Base-by-base conservation (phyloP, 805 yeast species). In the Isabelozyma pseudorhagii region DNA sequence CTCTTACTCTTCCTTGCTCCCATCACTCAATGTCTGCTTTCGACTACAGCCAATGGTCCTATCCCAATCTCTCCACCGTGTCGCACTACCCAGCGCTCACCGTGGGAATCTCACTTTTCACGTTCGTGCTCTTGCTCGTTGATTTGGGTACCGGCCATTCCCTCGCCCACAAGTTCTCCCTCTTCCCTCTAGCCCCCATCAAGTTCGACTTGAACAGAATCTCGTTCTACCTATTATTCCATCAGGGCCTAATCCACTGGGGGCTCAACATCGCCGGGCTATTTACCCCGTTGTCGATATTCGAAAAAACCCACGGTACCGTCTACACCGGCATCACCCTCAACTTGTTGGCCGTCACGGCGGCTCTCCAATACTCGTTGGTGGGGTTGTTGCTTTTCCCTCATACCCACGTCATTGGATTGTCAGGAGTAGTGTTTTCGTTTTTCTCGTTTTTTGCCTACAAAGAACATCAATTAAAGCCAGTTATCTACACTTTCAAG, bases 281-380 rank as follows among this genome's bases (percentile, higher is more conserved):
- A 42, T 71, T 79, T 50, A 78, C 85, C 0, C 82, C 87, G 17
- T 64, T 89, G 58, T 72, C 84, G 10, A 72, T 75, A 46, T 90
- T 84, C 65, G 97, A 90, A 71, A 70, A 76, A 49, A 63, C 68
- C 18, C 85, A 89, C 59, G 97, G 97, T 5, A 89, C 97, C 0
- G 86, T 90, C 3, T 82, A 89, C 65, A 87, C 96, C 4, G 97
- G 96, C 4, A 74, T 91, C 43, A 84, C 90, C 13, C 71, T 91
- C 49, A 90, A 89, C 63, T 55, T 87, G 25, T 66, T 86, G 45
- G 88, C 96, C 1, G 83, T 85, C 1, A 65, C 81, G 4, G 78
- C 93, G 2, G 97, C 87, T 4, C 59, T 89, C 39, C 78, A 81
- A 42, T 85, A 79, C 66, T 78, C 86, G 56, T 25, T 80, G 7